Base-by-base conservation (phyloP, 202 grass and related monocot species). In the Zizania palustris region DNA sequence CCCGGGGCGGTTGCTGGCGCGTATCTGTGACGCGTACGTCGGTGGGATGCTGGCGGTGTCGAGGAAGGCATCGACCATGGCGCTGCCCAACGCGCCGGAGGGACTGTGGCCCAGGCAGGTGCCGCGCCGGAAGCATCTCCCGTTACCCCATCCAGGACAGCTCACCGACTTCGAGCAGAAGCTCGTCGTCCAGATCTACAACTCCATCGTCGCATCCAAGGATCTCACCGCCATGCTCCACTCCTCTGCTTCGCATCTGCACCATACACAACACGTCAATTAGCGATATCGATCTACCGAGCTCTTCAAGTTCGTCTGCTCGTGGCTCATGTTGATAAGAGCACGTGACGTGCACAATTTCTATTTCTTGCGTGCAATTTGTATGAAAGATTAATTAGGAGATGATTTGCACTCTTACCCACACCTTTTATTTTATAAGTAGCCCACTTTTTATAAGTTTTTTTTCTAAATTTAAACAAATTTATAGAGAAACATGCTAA, bases 171-270 rank as follows among this genome's bases (percentile, higher is more conserved):
- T 89, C 70, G 93, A 97, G 81, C 76, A 69, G 77, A 71, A 86
- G 36, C 82, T 97, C 20, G 83, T 93, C 13, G 2, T 90, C 13
- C 90, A 97, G 86, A 92, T 97, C 42, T 97, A 97, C 90, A 97
- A 97, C 66, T 97, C 90, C 42, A 85, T 97, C 79, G 88, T 81
- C 20, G 85, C 88, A 1, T 88, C 90, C 35, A 90, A 90, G 76
- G 83, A 97, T 84, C 68, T 96, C 65, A 79, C 85, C 67, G 64
- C 77, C 49, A 90, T 79, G 68, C 86, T 88, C 65, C 76, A 84
- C 3, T 57, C 65, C 65, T 88, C 86, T 49, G 0, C 60, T 1
- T 59, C 76, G 16, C 86, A 88, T 45, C 80, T 59, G 4, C 67
- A 0, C n/a, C 51, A 55, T 28, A 3, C 51, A 20, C n/a, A 20